These are phyloP conservation scores for Actinomortierella wolfii DNA, from an alignment of 371 early-diverging fungal species.

Conservation along the genomic window DNA sequence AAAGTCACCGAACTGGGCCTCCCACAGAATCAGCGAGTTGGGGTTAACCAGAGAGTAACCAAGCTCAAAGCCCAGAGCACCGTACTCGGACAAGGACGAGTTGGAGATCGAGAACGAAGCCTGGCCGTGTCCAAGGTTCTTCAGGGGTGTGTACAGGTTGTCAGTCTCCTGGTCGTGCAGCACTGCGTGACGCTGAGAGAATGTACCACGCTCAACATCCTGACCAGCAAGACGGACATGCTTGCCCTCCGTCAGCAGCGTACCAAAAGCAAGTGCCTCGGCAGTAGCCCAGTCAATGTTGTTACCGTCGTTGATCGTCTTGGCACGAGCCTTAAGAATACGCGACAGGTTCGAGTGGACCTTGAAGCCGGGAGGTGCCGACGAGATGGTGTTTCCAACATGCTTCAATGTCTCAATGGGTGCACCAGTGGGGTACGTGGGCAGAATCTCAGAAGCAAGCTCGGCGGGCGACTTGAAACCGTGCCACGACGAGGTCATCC, in stretches of 20 bases:
- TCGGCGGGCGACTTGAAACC: conserved; percentile 86
- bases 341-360: conserved; percentile 86
- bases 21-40: conserved; percentile 93
- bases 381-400: conserved; percentile 81
- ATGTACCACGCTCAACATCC: conserved; percentile 98
- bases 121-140: conserved; percentile 83
- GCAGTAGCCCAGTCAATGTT: conserved; percentile 97
- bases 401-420: conserved; percentile 71
- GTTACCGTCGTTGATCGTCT: conserved; percentile 74
- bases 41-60: conserved; percentile 95
- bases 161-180: conserved; percentile 91
- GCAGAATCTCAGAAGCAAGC: conserved; percentile 67
- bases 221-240: conserved; percentile 94
- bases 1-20: conserved; percentile 98
- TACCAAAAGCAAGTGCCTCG: conserved; percentile 93
- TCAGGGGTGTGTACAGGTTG: conserved; percentile 74
- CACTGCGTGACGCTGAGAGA: conserved; percentile 96
- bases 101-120: conserved; percentile 89
- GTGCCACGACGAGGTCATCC: conserved; percentile 94
- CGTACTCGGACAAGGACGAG: conserved; percentile 96
- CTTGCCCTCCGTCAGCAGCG: conserved; percentile 86
- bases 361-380: conserved; percentile 85
- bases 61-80: conserved; percentile 94
- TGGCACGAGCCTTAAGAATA: conserved; percentile 84
- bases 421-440: conserved; percentile 68